phyloP scores from a whole-genome alignment of 177 flowering plant species.

The Vitis hybrid region DNA sequence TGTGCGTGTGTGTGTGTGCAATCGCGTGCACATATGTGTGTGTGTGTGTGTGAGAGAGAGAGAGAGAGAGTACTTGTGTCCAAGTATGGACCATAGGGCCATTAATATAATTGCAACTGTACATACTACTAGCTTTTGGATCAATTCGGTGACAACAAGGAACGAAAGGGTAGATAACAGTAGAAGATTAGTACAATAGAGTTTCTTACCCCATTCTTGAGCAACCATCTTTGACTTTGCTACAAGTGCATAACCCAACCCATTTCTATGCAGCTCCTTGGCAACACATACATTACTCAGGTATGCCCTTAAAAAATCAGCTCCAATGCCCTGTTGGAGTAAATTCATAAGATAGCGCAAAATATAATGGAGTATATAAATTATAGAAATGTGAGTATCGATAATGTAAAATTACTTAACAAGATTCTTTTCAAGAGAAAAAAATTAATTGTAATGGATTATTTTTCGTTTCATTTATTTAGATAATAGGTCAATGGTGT shows the following conservation, averaged over 20 bases:
- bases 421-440: background rate
- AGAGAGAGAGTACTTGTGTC: too few species aligned
- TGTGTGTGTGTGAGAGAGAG: too few species aligned
- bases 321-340: slow-evolving; percentile 66
- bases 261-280: slow-evolving; percentile 75
- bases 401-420: too few species aligned
- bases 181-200: background rate
- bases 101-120: too few species aligned
- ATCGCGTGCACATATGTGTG: too few species aligned
- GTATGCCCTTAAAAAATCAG: slow-evolving; percentile 85
- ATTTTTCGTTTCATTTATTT: too few species aligned
- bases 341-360: background rate
- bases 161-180: background rate
- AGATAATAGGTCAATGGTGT: too few species aligned
- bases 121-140: too few species aligned
- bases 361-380: background rate
- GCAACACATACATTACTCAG: slow-evolving; percentile 95
- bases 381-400: background rate
- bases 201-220: slow-evolving; percentile 74
- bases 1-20: too few species aligned
- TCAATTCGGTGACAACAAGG: background rate
- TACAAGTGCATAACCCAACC: slow-evolving; percentile 69
- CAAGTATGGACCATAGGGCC: too few species aligned
- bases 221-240: slow-evolving; percentile 72
- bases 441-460: too few species aligned